Conservation (phyloP, 306 rosid genomes). For the Ziziphus jujuba region DNA sequence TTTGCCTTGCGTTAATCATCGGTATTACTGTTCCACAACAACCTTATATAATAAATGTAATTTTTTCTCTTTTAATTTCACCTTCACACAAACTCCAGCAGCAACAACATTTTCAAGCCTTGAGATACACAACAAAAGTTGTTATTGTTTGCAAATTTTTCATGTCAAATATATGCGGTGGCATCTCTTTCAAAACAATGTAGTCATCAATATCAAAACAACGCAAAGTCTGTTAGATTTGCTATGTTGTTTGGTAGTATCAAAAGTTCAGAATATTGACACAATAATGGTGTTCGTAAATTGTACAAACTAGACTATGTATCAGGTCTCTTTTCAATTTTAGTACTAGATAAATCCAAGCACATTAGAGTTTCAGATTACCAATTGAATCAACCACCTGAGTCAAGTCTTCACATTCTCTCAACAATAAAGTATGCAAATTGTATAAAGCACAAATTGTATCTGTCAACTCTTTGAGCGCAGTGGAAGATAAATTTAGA, state of each 20-base stretch:
- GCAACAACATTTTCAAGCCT: slow-evolving; percentile 16
- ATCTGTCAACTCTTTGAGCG: neutral
- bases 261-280: too few species aligned
- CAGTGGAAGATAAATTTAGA: slow-evolving; percentile 13
- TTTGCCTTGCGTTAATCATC: neutral
- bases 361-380: too few species aligned
- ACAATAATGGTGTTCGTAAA: slow-evolving; percentile 11
- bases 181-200: slow-evolving; percentile 16
- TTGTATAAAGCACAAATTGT: slow-evolving; percentile 5
- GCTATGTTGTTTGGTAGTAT: too few species aligned
- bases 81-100: slow-evolving; percentile 8
- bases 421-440: slow-evolving; percentile 5
- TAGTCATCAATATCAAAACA: neutral
- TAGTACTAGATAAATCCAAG: too few species aligned
- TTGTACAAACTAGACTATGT: neutral
- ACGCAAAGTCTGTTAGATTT: too few species aligned
- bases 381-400: neutral
- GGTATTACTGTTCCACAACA: slow-evolving; percentile 8
- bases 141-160: slow-evolving; percentile 8
- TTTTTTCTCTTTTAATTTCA: neutral
- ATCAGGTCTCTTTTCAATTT: neutral
- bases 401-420: slow-evolving; percentile 2
- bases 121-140: slow-evolving; percentile 12
- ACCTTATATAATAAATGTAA: neutral
- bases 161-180: slow-evolving; percentile 12